These are phyloP conservation scores for Grosmannia clavigera DNA, from an alignment of 2,329 filamentous ascomycete genomes.

Conservation along the genomic window DNA sequence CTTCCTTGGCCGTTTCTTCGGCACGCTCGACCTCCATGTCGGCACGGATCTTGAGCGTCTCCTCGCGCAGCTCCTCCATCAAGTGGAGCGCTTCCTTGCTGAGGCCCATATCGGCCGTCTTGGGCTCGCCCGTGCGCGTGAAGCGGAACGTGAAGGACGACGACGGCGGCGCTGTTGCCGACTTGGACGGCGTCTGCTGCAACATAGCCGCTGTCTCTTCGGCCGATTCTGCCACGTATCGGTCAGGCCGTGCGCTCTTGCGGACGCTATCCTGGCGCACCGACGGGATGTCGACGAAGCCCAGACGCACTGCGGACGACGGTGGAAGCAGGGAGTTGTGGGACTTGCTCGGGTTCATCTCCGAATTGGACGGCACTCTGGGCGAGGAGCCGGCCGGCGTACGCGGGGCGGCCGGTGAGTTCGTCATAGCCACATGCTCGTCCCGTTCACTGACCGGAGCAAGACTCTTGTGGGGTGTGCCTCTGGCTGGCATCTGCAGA, in stretches of 20 bases:
- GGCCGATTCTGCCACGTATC: not conserved
- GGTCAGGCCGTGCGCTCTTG: constrained; percentile 19
- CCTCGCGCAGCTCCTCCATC: constrained; percentile 57
- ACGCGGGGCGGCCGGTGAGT: constrained; percentile 22
- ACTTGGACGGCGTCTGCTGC: constrained; percentile 54
- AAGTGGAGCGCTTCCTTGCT: constrained; percentile 49
- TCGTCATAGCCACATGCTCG: constrained; percentile 16
- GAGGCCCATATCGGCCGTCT: constrained; percentile 30
- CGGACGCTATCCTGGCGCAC: constrained; percentile 3
- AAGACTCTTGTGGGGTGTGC: not conserved
- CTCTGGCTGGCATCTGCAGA: not conserved
- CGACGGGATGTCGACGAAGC: constrained; percentile 61
- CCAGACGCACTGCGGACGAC: constrained; percentile 69
- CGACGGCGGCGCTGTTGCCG: constrained; percentile 30
- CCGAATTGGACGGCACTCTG: constrained; percentile 57
- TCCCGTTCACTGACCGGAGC: not conserved
- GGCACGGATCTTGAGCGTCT: constrained; percentile 59
- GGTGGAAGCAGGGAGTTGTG: constrained; percentile 64
- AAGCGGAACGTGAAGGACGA: constrained; percentile 56
- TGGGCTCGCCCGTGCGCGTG: constrained; percentile 26
- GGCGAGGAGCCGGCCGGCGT: constrained; percentile 55
- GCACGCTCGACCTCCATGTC: constrained; percentile 52
- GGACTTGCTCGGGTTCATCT: constrained; percentile 85
- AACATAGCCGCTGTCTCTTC: constrained; percentile 24
- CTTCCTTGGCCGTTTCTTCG: constrained; percentile 35